Evolutionary conservation across 306 rosid species (phyloP), one percentile per base, ranked within the genome.

Genomic region (Vigna mungo): DNA sequence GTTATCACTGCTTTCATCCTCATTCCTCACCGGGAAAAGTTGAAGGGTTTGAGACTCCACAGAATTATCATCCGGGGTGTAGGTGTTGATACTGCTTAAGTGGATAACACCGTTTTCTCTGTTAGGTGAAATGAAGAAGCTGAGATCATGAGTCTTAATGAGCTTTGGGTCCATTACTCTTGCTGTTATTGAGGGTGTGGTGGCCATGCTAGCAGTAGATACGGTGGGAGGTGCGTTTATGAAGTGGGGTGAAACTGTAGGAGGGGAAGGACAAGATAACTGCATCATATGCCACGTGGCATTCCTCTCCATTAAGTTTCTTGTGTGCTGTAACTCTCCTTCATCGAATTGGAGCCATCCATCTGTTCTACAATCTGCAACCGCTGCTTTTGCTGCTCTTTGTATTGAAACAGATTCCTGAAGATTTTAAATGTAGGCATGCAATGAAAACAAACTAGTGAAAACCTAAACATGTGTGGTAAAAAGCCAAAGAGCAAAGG

Each of bases 241-340:
- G 78, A 79, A 64, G 73, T 74, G 78, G 70, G 76, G 61, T 48
- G 61, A 7, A 49, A 46, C 14, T 4, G 79, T 4, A 32, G 68
- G 30, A 30, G 85, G 21, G 37, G 79, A 82, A 77, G 78, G 71
- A 88, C 83, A 83, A 46, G 94, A 79, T 77, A 83, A 58, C 81
- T 87, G 96, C 87, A 90, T 88, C 88, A 84, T 83, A 16, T 90
- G 98, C 91, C 95, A 90, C 81, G 93, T 91, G 96, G 96, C 88
- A 89, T 91, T 88, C 91, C 87, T 87, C 86, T 88, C 93, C 54
- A 72, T 80, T 43, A 90, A 87, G 88, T 75, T 93, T 20, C 83
- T 87, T 85, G 84, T 84, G 46, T 88, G 91, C 43, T 84, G 92
- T 82, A 88, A 85, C 86, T 86, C 89, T 66, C 78, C 88, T 51